A percentile compares a stretch with the other conserved stretches of the same genome.
Conservation (phyloP, 208 protist species). For the Naegleria fowleri region DNA sequence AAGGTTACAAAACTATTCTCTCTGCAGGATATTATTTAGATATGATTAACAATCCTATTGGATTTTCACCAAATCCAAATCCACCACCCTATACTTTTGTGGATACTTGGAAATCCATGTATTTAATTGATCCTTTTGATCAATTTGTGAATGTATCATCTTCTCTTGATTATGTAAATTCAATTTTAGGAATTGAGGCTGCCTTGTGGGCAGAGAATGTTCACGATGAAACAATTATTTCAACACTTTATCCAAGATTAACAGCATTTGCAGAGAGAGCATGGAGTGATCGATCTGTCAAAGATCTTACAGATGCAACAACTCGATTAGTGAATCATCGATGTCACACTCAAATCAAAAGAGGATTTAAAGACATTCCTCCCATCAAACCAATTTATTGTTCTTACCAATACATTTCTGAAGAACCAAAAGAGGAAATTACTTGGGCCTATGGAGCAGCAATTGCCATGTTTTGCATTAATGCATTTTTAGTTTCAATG, state of each 20-base stretch:
- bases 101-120: conserved; percentile 48
- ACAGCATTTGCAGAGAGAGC: conserved; percentile 42
- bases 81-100: background rate
- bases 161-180: background rate
- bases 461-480: background rate
- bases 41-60: background rate
- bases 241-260: conserved; percentile 41
- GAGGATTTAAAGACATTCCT: background rate
- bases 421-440: background rate
- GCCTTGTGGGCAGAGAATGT: conserved; percentile 49
- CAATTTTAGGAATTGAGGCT: conserved; percentile 43
- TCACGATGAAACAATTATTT: conserved; percentile 35
- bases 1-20: conserved; percentile 31
- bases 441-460: background rate
- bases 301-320: conserved; percentile 22
- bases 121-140: conserved; percentile 39
- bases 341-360: background rate
- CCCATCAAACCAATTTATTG: background rate
- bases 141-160: background rate
- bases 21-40: conserved; percentile 38
- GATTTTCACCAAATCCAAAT: conserved; percentile 34
- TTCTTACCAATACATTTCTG: background rate
- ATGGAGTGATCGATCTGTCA: conserved; percentile 37
- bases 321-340: background rate
- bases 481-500: background rate